Conservation (phyloP, 441 rosid species). For the Erysimum cheiri region DNA sequence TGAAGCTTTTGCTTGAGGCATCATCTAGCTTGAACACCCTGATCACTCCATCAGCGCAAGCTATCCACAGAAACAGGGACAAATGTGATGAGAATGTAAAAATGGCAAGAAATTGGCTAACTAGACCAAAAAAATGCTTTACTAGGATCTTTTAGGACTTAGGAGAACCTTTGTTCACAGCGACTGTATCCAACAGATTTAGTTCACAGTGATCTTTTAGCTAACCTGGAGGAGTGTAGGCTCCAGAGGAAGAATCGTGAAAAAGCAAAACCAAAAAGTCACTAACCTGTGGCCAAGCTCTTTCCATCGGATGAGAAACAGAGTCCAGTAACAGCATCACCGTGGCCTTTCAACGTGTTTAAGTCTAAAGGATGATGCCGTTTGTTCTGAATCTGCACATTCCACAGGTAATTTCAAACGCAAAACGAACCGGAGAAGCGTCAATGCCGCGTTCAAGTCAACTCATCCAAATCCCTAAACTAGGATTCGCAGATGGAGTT, state of each 20-base stretch:
- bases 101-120: neutral
- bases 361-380: conserved; percentile 90
- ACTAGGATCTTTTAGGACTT: neutral
- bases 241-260: neutral
- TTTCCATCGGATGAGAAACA: conserved; percentile 82
- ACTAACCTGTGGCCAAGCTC: conserved; percentile 79
- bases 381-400: conserved; percentile 73
- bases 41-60: conserved; percentile 85
- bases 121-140: conserved; percentile 3
- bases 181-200: neutral
- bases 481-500: neutral
- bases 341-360: conserved; percentile 96
- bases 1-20: conserved; percentile 95
- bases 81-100: conserved; percentile 8
- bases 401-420: conserved; percentile 29
- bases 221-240: neutral
- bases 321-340: conserved; percentile 80
- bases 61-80: conserved; percentile 52
- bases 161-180: neutral
- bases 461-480: conserved; percentile 23
- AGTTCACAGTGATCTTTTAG: neutral
- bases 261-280: neutral
- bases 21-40: conserved; percentile 93
- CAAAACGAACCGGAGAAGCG: neutral
- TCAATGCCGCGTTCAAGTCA: neutral